These are phyloP conservation scores for Lizanozyma gosingica DNA, from an alignment of 1,139 yeast species.

Conservation along the genomic window DNA sequence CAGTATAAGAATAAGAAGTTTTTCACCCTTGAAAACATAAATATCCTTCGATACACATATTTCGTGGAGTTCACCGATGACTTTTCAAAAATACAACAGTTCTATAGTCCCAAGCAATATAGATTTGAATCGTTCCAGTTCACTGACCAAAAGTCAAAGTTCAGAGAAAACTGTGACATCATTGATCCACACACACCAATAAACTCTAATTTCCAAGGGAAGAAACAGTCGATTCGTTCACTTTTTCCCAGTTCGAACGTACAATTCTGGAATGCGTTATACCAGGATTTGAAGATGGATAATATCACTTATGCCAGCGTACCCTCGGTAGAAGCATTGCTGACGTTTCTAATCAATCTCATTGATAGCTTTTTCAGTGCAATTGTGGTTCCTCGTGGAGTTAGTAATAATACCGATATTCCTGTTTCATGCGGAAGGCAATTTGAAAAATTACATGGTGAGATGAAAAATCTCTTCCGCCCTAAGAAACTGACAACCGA, in stretches of 20 bases:
- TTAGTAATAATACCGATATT: too few species aligned
- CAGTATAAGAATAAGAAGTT: not conserved
- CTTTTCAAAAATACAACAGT: not conserved
- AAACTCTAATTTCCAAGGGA: not conserved
- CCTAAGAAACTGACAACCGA: too few species aligned
- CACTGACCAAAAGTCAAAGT: not conserved
- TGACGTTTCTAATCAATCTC: not conserved
- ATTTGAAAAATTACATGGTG: not conserved
- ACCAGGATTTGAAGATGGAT: not conserved
- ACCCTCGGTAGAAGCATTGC: not conserved
- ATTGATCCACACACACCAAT: not conserved
- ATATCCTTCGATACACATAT: not conserved
- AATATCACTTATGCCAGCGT: not conserved
- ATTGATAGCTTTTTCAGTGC: not conserved
- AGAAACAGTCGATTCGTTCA: not conserved
- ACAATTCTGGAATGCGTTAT: not conserved
- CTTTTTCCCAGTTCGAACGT: not conserved
- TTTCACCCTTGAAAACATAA: not conserved
- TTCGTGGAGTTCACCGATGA: not conserved
- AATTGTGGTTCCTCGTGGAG: too few species aligned
- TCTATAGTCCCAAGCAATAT: not conserved
- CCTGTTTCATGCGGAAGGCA: too few species aligned
- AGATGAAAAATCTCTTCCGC: not conserved
- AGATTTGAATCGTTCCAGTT: not conserved
- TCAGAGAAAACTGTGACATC: not conserved